Conservation (phyloP, 495 filamentous ascomycete genomes). For the Aspergillus coremiiformis region DNA sequence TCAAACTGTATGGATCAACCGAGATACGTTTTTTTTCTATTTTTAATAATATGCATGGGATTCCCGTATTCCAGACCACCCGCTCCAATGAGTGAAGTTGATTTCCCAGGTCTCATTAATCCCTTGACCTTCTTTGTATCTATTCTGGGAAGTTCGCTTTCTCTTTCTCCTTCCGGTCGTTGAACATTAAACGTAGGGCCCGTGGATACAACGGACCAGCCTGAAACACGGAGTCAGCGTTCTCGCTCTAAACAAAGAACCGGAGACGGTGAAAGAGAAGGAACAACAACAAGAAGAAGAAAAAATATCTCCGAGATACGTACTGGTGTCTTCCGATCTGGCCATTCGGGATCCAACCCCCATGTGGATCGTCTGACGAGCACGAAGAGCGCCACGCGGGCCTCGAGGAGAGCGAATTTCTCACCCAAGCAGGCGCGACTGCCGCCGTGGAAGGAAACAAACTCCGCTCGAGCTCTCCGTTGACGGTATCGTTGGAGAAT, state of each 20-base stretch:
- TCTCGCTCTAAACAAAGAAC: too few relatives aligned
- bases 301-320: too few relatives aligned
- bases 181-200: background rate
- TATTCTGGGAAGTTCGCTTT: too few relatives aligned
- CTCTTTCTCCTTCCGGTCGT: background rate
- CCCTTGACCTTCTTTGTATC: too few relatives aligned
- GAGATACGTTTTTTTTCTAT: too few relatives aligned
- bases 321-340: conserved; percentile 9
- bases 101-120: too few relatives aligned
- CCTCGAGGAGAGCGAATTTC: conserved; percentile 10
- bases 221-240: background rate
- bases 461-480: background rate
- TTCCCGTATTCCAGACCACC: too few relatives aligned
- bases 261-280: too few relatives aligned
- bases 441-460: conserved; percentile 28
- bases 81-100: too few relatives aligned
- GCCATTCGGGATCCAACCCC: conserved; percentile 10
- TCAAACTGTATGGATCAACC: too few relatives aligned
- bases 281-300: too few relatives aligned
- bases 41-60: too few relatives aligned
- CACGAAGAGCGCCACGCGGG: conserved; percentile 4
- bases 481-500: background rate
- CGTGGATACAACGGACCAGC: conserved; percentile 6
- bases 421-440: conserved; percentile 23
- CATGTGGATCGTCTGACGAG: conserved; percentile 3